A percentile compares a stretch with the other conserved stretches of the same genome.
phyloP scores from a whole-genome alignment of 352 stramenopile species.

The Phytopythium mirpurense region DNA sequence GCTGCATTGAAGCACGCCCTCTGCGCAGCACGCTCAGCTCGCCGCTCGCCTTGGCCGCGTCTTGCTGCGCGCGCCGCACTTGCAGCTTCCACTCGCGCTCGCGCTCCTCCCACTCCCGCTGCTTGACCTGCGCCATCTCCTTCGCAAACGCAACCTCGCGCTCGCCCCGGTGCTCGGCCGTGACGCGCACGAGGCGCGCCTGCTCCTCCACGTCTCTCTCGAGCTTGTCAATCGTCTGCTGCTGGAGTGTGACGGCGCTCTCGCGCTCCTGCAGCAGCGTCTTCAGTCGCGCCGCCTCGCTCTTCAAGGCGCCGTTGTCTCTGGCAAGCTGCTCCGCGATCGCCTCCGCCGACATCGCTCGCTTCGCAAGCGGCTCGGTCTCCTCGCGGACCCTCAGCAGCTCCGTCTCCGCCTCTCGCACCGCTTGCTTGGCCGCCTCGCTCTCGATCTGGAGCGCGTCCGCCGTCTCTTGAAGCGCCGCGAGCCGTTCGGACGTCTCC shows the following conservation, averaged over 20 bases:
- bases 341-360: constrained; percentile 6
- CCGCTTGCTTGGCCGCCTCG: constrained; percentile 16
- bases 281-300: constrained; percentile 4
- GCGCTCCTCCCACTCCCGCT: constrained; percentile 24
- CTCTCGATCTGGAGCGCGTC: constrained; percentile 22
- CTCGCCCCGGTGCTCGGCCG: constrained; percentile 25
- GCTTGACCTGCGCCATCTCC: constrained; percentile 21
- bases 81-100: constrained; percentile 23
- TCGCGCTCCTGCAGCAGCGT: constrained; percentile 8
- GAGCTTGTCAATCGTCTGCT: constrained; percentile 19
- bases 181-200: constrained; percentile 20
- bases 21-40: constrained; percentile 19
- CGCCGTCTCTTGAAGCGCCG: constrained; percentile 17
- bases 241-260: constrained; percentile 4
- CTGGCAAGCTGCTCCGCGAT: neutral
- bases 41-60: constrained; percentile 7
- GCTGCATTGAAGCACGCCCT: constrained; percentile 33
- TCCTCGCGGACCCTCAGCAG: constrained; percentile 4
- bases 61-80: constrained; percentile 13
- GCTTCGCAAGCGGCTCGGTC: neutral
- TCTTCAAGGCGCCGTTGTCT: neutral
- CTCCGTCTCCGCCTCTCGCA: constrained; percentile 3
- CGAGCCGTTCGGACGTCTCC: neutral
- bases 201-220: constrained; percentile 16
- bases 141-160: constrained; percentile 24